phyloP scores from a whole-genome alignment of 164 flowering plant species.

The Vitis rotundifolia region DNA sequence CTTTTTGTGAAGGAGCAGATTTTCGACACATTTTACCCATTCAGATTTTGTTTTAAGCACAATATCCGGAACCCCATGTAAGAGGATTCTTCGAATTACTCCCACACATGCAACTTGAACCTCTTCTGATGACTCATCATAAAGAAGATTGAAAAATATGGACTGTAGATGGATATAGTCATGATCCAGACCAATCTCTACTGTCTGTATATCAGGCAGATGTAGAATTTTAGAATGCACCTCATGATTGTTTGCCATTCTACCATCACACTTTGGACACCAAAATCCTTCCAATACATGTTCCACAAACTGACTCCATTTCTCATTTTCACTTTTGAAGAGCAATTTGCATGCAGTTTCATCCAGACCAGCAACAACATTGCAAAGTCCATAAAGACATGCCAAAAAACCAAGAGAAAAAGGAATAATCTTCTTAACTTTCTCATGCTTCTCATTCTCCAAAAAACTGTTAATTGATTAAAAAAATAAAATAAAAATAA shows the following conservation, averaged over 20 bases:
- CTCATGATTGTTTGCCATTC: conserved; percentile 15
- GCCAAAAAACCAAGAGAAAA: conserved; percentile 71
- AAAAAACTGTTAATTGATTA: conserved; percentile 48
- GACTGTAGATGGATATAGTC: conserved; percentile 48
- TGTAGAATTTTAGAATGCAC: conserved; percentile 15
- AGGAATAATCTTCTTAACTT: conserved; percentile 55
- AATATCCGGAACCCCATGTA: conserved; percentile 51
- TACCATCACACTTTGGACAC: conserved; percentile 80
- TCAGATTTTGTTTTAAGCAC: conserved; percentile 51
- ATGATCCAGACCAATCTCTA: conserved; percentile 26
- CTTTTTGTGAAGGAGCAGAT: conserved; percentile 60
- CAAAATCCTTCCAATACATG: conserved; percentile 58
- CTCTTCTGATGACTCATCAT: conserved; percentile 78
- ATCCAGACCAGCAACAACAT: conserved; percentile 20
- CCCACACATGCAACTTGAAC: conserved; percentile 78
- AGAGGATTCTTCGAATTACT: conserved; percentile 58
- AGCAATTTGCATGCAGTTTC: conserved; percentile 52
- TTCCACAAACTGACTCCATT: conserved; percentile 31
- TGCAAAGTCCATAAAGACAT: conserved; percentile 68
- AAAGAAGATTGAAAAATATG: conserved; percentile 65
- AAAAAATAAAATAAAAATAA: background rate
- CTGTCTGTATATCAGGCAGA: conserved; percentile 22
- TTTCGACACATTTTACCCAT: conserved; percentile 70
- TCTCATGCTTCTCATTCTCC: conserved; percentile 40
- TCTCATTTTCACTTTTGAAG: conserved; percentile 29